Evolutionary conservation across 2,329 filamentous ascomycete species (phyloP), one percentile per base, ranked within the genome.

Genomic region (Aspergillus versicolor): DNA sequence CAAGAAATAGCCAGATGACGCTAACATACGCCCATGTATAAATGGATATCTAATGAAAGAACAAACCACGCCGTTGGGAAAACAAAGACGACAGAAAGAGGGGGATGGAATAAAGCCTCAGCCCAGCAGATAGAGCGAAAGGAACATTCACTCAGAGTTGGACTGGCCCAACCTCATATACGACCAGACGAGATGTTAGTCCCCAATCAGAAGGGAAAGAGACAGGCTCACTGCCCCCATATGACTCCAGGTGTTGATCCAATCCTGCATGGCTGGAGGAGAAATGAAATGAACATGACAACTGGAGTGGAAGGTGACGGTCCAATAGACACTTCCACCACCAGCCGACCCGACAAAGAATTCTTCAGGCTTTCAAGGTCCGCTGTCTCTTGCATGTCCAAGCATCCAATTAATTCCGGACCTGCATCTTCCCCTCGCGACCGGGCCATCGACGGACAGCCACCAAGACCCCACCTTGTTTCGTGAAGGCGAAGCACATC

Each of bases 351-450:
- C 17, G 24, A 8, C 43, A 45, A 45, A 15, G n/a, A 21, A 47
- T 47, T 47, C 45, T 47, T 47, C 45, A 47, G 45, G 27, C 45
- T 21, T 22, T 50, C 17, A 30, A 30, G 27, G 27, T 50, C 47
- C 27, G 11, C 32, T 48, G 32, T 32, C 48, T 38, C 48, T 24
- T 34, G 45, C 45, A 50, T 44, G 5, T 30, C 32, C 30, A 42
- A 30, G 24, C 38, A 55, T 55, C 45, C 52, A 54, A 48, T 49
- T 24, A 54, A 43, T 42, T 17, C 27, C 15, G 52, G 52, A 54
- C 52, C 45, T 54, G 52, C 52, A 54, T 47, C 27, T 37, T 22
- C n/a, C 37, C 21, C 44, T 47, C 40, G 24, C 38, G 40, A 38
- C 42, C 41, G n/a, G 21, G n/a, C 44, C 21, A 48, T 49, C 46